Evolutionary conservation across 164 flowering plant species (phyloP), one percentile per base, ranked within the genome.

Genomic region (Umbilicus rupestris): DNA sequence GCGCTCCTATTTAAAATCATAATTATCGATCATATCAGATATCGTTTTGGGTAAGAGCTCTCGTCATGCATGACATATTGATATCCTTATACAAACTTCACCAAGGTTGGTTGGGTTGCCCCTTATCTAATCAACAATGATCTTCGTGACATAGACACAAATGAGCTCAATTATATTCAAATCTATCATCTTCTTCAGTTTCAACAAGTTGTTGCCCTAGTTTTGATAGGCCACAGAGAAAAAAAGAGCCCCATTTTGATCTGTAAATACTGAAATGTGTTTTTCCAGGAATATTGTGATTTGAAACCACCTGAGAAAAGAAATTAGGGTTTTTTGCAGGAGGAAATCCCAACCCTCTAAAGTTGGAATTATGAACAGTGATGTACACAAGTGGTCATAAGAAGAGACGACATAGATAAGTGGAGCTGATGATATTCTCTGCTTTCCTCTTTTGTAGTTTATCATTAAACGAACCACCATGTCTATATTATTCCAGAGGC

Each of bases 401-500:
- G 60, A 55, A 55, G 33, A 55, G 60, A 55, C 60, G 60, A 55
- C 60, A 55, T 17, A 55, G 33, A 55, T 55, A 55, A 55, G 33
- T 55, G 60, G 60, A 55, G 60, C 60, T 55, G 60, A 52, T 52
- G 59, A 52, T 52, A 52, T 52, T 52, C 30, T 16, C 26, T 28
- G 59, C 31, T 52, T 52, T 52, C 59, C 59, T 52, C 59, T 52
- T 52, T 52, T 52, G 59, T 55, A 28, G 33, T 55, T 28, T 10
- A 11, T 55, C 35, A 55, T 55, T 55, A 55, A 55, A 55, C 60
- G 19, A 55, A 26, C 60, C 57, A 50, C 26, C 28, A 50, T 50
- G 57, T 50, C 60, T 26, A 5, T 33, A 55, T 55, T 26, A 55
- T 55, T 55, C 60, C 31, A 29, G 33, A 55, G 28, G 60, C 60